Base-by-base conservation (phyloP, 2,329 filamentous ascomycete genomes). In the Lachnellula hyalina region DNA sequence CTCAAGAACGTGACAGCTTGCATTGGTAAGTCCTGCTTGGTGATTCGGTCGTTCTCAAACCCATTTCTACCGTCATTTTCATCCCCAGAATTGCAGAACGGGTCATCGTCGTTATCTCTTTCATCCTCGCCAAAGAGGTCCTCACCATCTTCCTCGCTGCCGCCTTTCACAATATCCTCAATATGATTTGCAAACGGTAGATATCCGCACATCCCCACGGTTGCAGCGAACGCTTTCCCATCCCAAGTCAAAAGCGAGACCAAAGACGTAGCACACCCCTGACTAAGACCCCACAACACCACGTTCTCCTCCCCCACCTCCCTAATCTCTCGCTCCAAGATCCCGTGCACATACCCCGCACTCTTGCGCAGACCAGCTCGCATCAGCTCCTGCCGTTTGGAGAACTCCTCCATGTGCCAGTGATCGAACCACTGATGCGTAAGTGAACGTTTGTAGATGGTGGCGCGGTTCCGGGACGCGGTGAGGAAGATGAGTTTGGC, bases 401-500 rank as follows among this genome's bases (percentile, higher is more conserved):
- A 54, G 1, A 38, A 25, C 38, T 74, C 67, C 40, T 71, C 65
- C 40, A 71, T 63, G 8, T 71, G 65, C 68, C 68, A 73, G 47
- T 66, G 67, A 63, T 79, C 73, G 63, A 78, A 78, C 76, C 75
- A 78, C 60, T 78, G 76, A 53, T 72, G 67, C 19, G 71, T 74
- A 8, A 69, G 60, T 2, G 51, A n/a, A 8, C 72, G 68, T 4
- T 72, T 73, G 62, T 73, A 75, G 1, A 71, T 64, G 1, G 68
- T 70, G 1, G 75, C 72, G 11, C 73, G 70, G 15, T 65, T 68
- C 21, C 66, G 65, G 2, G 74, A 71, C 0, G 80, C 79, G 0
- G 73, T 76, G 2, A 77, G 79, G 60, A 82, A 80, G 45, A 82
- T 64, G 56, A 81, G 75, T 47, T 74, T 77, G 2, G 74, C 71